Conservation (phyloP, 2,329 filamentous ascomycete genomes). For the Cladophialophora carrionii region DNA sequence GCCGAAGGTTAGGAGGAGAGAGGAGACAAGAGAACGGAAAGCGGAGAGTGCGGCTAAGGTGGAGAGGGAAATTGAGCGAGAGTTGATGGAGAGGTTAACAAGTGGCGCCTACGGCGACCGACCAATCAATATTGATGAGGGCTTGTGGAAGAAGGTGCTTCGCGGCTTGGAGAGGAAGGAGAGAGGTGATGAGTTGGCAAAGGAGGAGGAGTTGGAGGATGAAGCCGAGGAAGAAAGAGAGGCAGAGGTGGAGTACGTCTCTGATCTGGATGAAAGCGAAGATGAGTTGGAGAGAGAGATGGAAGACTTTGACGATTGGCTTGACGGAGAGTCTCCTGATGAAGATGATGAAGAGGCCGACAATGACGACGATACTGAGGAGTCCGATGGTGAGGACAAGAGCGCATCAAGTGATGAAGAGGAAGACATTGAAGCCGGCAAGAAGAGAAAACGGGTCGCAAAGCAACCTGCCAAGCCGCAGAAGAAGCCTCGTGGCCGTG, state of each 20-base stretch:
- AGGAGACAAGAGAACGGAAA: constrained; percentile 75
- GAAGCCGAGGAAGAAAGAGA: constrained; percentile 66
- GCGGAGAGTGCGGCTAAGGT: constrained; percentile 86
- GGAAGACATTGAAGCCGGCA: constrained; percentile 53
- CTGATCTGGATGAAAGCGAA: constrained; percentile 82
- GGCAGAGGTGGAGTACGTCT: constrained; percentile 87
- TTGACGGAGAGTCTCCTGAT: constrained; percentile 69
- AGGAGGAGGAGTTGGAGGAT: constrained; percentile 71
- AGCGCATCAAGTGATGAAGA: constrained; percentile 60
- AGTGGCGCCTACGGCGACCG: constrained; percentile 93
- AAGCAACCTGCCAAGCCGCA: constrained; percentile 56
- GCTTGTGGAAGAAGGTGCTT: constrained; percentile 96
- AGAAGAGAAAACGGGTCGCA: constrained; percentile 61
- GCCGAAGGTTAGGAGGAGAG: constrained; percentile 80
- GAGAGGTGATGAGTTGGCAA: constrained; percentile 80
- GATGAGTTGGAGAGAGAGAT: constrained; percentile 71
- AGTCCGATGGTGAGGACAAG: constrained; percentile 63
- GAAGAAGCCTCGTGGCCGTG: constrained; percentile 63
- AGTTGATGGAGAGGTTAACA: constrained; percentile 85
- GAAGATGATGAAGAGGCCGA: constrained; percentile 53
- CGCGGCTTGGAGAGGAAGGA: constrained; percentile 85
- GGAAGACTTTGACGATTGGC: constrained; percentile 96
- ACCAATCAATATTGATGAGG: constrained; percentile 91
- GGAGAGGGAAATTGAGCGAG: constrained; percentile 91
- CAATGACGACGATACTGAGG: constrained; percentile 58